Percentiles rank a stretch among this genome's conserved stretches.
These are phyloP conservation scores for Stachybotrys elegans DNA, from an alignment of 2,329 filamentous ascomycete species.

Conservation along the genomic window DNA sequence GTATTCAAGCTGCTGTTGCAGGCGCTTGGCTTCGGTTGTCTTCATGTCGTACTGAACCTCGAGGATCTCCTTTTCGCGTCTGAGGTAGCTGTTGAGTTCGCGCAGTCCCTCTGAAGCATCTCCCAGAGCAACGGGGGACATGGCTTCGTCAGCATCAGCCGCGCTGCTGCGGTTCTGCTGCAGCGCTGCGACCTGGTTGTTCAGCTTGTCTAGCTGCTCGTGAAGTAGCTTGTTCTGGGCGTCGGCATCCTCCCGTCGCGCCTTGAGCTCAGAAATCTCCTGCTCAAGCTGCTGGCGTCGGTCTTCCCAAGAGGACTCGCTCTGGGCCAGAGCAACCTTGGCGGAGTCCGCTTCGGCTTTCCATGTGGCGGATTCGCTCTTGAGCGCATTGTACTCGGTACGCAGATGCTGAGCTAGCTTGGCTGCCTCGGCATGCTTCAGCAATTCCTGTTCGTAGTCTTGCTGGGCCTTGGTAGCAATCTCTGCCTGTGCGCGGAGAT, in stretches of 20 bases:
- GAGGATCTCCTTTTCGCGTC: constrained; percentile 94
- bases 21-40: constrained; percentile 77
- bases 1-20: constrained; percentile 88
- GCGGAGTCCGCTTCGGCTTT: constrained; percentile 82
- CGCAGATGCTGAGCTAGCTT: constrained; percentile 76
- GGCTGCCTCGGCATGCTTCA: constrained; percentile 94
- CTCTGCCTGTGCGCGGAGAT: constrained; percentile 86
- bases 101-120: constrained; percentile 70
- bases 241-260: constrained; percentile 75
- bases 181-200: constrained; percentile 70
- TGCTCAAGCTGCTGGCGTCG: constrained; percentile 74
- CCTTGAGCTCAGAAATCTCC: constrained; percentile 74
- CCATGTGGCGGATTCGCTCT: constrained; percentile 69
- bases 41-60: constrained; percentile 95
- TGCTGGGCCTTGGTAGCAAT: constrained; percentile 92
- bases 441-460: constrained; percentile 88
- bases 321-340: constrained; percentile 71
- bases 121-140: constrained; percentile 46
- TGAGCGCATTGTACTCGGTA: constrained; percentile 74
- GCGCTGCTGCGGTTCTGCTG: constrained; percentile 66
- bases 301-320: constrained; percentile 83
- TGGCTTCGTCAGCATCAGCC: constrained; percentile 47
- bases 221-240: constrained; percentile 89
- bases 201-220: constrained; percentile 80
- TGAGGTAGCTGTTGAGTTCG: constrained; percentile 85